A percentile compares a stretch with the other conserved stretches of the same genome.
Evolutionary conservation across 768 basidiomycete species (phyloP).

Genomic region (Leucosporidium yakuticum): DNA sequence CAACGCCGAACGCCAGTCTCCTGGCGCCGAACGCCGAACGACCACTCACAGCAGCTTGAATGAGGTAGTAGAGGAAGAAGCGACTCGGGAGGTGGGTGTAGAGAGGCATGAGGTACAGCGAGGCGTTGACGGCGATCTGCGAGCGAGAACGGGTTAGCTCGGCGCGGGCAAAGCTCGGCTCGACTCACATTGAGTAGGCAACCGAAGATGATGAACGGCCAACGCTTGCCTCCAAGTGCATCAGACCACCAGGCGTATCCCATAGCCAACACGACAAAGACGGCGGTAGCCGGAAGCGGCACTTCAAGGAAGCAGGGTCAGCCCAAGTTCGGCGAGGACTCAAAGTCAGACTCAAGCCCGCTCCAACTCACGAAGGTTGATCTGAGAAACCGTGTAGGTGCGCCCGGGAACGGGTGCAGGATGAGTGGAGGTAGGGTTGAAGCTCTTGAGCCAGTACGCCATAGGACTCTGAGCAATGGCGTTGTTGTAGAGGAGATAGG

Average conservation of each 20-base stretch:
- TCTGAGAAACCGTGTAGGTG: slow-evolving; percentile 35
- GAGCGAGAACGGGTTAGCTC: neutral
- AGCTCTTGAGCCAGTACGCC: slow-evolving; percentile 37
- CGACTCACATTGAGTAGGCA: slow-evolving; percentile 12
- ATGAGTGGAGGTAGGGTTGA: slow-evolving; percentile 26
- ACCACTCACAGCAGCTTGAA: slow-evolving; percentile 8
- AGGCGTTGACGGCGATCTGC: slow-evolving; percentile 7
- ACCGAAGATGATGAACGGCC: slow-evolving; percentile 24
- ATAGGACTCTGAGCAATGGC: neutral
- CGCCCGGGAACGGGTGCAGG: slow-evolving; percentile 27
- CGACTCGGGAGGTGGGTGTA: slow-evolving; percentile 31
- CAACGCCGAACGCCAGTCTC: neutral
- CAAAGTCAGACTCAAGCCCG: neutral
- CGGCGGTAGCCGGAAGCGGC: neutral
- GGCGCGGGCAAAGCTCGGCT: neutral
- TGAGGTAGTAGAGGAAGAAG: slow-evolving; percentile 32
- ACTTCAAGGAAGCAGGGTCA: neutral
- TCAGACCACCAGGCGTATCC: neutral
- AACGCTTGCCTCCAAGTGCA: neutral
- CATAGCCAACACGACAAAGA: slow-evolving; percentile 27
- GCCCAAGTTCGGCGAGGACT: neutral
- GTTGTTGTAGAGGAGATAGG: slow-evolving; percentile 14
- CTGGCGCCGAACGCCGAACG: too few relatives aligned
- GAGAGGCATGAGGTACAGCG: slow-evolving; percentile 1
- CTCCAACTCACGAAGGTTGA: slow-evolving; percentile 25